These are phyloP conservation scores for Picea glauca DNA, from an alignment of 75 land plant species.

Conservation along the genomic window DNA sequence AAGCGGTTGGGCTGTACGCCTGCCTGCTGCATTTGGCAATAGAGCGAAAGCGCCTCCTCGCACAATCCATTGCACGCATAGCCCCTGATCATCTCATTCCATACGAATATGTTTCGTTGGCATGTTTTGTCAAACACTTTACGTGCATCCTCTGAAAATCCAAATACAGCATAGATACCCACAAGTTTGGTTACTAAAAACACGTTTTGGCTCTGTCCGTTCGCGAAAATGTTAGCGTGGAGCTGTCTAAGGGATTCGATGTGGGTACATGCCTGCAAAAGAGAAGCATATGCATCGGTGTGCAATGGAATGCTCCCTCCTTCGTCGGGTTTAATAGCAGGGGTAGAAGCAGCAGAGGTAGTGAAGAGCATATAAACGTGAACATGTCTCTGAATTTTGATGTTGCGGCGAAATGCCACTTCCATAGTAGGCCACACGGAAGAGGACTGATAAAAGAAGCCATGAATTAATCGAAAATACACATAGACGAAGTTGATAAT, in stretches of 20 bases:
- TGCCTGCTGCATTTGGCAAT: conserved; percentile 12
- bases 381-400: too few relatives aligned
- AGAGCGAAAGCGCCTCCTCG: conserved; percentile 29
- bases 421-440: too few relatives aligned
- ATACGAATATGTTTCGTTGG: conserved; percentile 19
- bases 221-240: neutral
- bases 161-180: neutral
- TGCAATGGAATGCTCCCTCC: too few relatives aligned
- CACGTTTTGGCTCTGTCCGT: neutral
- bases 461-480: too few relatives aligned
- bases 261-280: neutral
- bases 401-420: too few relatives aligned
- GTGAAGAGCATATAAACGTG: too few relatives aligned
- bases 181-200: neutral
- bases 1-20: conserved; percentile 21
- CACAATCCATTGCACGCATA: conserved; percentile 19
- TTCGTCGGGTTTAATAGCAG: too few relatives aligned
- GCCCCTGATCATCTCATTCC: conserved; percentile 41
- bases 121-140: conserved; percentile 2
- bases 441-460: too few relatives aligned
- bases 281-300: neutral
- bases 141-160: neutral
- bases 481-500: too few relatives aligned
- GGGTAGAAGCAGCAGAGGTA: too few relatives aligned
- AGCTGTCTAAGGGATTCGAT: neutral